Conservation (phyloP, 2,329 filamentous ascomycete species). For the Trichoderma sp. region DNA sequence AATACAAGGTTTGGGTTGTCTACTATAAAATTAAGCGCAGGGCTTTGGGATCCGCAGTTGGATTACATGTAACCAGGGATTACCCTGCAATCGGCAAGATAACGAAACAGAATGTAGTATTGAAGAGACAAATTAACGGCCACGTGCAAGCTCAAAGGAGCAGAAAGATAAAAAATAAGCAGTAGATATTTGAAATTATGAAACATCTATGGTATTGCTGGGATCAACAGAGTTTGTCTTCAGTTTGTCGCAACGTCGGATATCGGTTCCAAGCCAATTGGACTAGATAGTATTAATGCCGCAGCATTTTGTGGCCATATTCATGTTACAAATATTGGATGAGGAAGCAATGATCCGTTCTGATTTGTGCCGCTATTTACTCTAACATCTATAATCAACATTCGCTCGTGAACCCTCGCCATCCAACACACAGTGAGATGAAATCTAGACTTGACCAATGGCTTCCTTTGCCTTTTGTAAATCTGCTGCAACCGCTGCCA, state of each 20-base stretch:
- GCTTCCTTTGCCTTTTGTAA: not conserved
- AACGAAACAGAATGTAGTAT: too few relatives aligned
- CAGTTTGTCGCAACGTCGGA: not conserved
- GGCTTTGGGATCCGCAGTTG: not conserved
- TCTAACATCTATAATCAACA: not conserved
- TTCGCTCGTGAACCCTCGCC: not conserved
- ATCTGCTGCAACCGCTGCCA: not conserved
- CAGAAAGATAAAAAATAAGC: too few relatives aligned
- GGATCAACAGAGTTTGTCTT: not conserved
- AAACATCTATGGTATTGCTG: not conserved
- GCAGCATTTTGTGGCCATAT: not conserved
- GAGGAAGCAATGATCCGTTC: not conserved
- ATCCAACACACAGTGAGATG: not conserved
- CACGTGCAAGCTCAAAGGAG: too few relatives aligned
- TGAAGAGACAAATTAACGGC: not conserved
- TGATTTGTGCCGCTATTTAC: not conserved
- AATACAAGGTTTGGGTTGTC: not conserved
- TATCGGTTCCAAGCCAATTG: rapidly evolving
- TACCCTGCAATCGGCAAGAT: not conserved
- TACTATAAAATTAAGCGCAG: not conserved
- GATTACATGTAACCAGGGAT: not conserved
- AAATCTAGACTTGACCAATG: not conserved
- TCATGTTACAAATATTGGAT: not conserved
- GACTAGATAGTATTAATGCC: not conserved
- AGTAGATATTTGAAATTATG: rapidly evolving